Conservation (phyloP, 192 early-diverging fungal genomes). For the Coemansia javaensis region DNA sequence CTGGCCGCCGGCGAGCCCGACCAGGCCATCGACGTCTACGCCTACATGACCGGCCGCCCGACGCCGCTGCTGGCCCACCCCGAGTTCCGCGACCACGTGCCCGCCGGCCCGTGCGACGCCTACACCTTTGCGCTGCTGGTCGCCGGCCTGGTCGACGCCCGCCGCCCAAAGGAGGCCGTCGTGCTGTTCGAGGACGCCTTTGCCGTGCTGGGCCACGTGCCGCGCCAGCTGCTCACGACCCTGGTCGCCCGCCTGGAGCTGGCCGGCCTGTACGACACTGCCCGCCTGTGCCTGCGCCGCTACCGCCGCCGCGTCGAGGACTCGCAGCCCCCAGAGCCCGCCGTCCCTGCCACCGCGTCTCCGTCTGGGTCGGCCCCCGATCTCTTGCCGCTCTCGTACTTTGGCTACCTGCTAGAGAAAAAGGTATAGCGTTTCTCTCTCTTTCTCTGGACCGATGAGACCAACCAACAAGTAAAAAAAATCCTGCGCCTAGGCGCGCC, state of each 20-base stretch:
- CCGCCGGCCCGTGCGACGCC: constrained; percentile 7
- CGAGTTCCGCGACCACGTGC: constrained; percentile 14
- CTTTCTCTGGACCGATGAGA: too few species aligned
- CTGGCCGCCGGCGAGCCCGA: constrained; percentile 6
- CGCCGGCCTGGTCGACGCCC: constrained; percentile 12
- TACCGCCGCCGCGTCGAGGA: constrained; percentile 29
- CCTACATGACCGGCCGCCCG: constrained; percentile 30
- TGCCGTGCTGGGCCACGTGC: constrained; percentile 19
- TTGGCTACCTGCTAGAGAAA: constrained; percentile 17
- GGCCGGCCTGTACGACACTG: constrained; percentile 9
- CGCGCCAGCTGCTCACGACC: constrained; percentile 28
- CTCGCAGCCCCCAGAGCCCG: constrained; percentile 3
- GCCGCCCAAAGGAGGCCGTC: constrained; percentile 16
- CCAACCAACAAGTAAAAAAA: too few species aligned
- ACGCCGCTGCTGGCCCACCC: constrained; percentile 9
- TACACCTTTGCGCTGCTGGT: constrained; percentile 27
- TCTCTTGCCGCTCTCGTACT: constrained; percentile 23
- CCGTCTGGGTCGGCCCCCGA: constrained; percentile 3
- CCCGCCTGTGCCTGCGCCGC: constrained; percentile 21
- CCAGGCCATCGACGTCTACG: constrained; percentile 19
- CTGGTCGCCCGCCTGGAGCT: constrained; percentile 25
- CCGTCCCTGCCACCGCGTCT: not conserved
- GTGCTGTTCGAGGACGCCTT: constrained; percentile 45
- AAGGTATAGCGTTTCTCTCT: not conserved
- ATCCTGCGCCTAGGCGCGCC: too few species aligned